Conservation (phyloP, 208 protist species). For the Trypanosoma vivax region DNA sequence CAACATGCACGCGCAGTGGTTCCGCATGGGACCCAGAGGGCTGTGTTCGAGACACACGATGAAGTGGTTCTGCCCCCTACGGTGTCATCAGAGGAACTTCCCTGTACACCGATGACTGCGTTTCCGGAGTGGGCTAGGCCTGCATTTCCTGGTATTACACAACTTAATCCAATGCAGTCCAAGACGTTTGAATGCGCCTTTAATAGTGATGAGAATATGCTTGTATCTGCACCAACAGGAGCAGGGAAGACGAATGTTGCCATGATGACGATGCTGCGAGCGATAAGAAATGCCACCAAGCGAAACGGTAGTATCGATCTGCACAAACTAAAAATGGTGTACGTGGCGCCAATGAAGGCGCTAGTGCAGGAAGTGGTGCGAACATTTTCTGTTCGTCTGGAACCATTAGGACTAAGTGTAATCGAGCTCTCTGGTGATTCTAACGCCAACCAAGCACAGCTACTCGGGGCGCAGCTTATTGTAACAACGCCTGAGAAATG, state of each 20-base stretch:
- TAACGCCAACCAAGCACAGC: conserved; percentile 93
- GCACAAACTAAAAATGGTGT: conserved; percentile 97
- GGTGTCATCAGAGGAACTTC: conserved; percentile 13
- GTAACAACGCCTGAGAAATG: conserved; percentile 99
- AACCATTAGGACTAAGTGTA: conserved; percentile 92
- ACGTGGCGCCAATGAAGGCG: conserved; percentile 99
- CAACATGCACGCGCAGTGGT: conserved; percentile 59
- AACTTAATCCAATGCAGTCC: conserved; percentile 97
- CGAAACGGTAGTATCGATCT: conserved; percentile 12
- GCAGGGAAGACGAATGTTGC: conserved; percentile 99
- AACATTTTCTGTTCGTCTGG: conserved; percentile 93
- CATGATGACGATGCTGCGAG: conserved; percentile 97
- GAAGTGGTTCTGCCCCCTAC: conserved; percentile 77
- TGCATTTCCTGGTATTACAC: conserved; percentile 50
- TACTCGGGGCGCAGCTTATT: conserved; percentile 96
- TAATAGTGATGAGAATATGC: conserved; percentile 94
- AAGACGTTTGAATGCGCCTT: conserved; percentile 93
- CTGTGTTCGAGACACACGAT: conserved; percentile 80
- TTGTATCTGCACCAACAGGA: conserved; percentile 98
- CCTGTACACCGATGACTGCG: conserved; percentile 17
- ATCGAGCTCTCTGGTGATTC: conserved; percentile 98
- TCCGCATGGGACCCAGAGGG: conserved; percentile 55
- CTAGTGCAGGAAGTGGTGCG: conserved; percentile 99
- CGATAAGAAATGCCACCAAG: conserved; percentile 39
- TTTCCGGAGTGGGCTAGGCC: conserved; percentile 69